Base-by-base conservation (phyloP, 208 protist species). In the Trypanosomatidae sp. region DNA sequence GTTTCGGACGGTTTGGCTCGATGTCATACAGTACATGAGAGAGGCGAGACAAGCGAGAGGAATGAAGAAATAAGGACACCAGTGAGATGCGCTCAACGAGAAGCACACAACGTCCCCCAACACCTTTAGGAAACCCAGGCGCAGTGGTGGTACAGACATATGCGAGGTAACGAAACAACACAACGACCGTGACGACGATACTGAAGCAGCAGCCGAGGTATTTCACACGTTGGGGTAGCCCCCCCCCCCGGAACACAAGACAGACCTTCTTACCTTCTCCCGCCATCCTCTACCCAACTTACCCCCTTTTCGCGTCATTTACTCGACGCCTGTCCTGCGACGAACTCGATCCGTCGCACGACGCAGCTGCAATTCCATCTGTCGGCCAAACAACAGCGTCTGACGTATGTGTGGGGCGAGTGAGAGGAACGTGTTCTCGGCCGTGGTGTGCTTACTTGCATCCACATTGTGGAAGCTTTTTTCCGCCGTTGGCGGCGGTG, bases 401-500 rank as follows among this genome's bases (percentile, higher is more conserved):
- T 79, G 46, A 13, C 88, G 85, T 44, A 93, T 80, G n/a, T 62
- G 39, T 43, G 83, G 76, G 3, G 69, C 81, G 4, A 89, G 64
- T 2, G 71, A 71, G 25, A 71, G 67, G 60, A 91, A 93, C 5
- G 81, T 85, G 56, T 86, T 70, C 60, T 79, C 67, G 0, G 71
- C 69, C 1, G 64, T 71, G n/a, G 70, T 10, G 46, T 47, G 60
- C 33, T 36, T 41, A 41, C 53, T 52, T 62, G 59, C 47, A 28
- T 71, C 64, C 5, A 17, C 55, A 12, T 69, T 41, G 15, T 60
- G 8, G 15, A 68, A 25, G n/a, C 2, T 46, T 15, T 53, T 25
- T n/a, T 10, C 25, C 25, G 2, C 41, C 28, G 17, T 13, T 28
- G 19, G 41, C 22, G 39, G 60, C 15, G 22, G 22, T 46, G 17